A percentile compares a stretch with the other conserved stretches of the same genome.
phyloP scores from a whole-genome alignment of 495 filamentous ascomycete species.

The Aspergillus funiculosus region DNA sequence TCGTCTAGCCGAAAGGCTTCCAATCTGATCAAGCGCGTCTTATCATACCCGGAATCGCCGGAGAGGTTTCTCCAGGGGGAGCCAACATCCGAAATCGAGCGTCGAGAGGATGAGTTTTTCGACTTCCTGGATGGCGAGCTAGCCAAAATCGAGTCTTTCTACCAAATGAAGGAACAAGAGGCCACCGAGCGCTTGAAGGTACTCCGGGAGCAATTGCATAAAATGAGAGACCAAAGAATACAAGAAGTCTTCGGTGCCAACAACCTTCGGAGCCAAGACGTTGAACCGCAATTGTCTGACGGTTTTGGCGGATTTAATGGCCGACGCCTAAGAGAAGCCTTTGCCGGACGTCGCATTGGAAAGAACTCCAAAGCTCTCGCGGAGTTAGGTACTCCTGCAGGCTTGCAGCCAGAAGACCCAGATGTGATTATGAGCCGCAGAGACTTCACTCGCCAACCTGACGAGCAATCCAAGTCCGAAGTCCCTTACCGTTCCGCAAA shows the following conservation, averaged over 20 bases:
- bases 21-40: constrained; percentile 34
- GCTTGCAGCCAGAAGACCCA: constrained; percentile 24
- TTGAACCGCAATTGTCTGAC: constrained; percentile 16
- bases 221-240: constrained; percentile 75
- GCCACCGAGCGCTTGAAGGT: constrained; percentile 62
- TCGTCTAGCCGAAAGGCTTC: constrained; percentile 23
- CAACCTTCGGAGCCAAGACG: constrained; percentile 25
- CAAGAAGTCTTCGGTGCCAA: constrained; percentile 53
- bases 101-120: constrained; percentile 71
- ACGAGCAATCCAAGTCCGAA: constrained; percentile 41
- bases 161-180: constrained; percentile 74
- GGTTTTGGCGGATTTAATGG: constrained; percentile 24
- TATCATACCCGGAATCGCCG: constrained; percentile 26
- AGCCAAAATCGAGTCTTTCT: constrained; percentile 81
- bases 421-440: constrained; percentile 37
- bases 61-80: constrained; percentile 36
- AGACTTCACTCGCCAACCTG: constrained; percentile 59
- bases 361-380: constrained; percentile 54
- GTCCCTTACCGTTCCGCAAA: constrained; percentile 81
- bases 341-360: constrained; percentile 42
- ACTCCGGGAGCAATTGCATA: constrained; percentile 74
- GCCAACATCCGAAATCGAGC: constrained; percentile 45
- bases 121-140: constrained; percentile 70
- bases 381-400: constrained; percentile 44
- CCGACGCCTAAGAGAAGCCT: constrained; percentile 23